These are phyloP conservation scores for Bolboschoenoplectus hybrid DNA, from an alignment of 202 grass and related monocot genomes.

Conservation along the genomic window DNA sequence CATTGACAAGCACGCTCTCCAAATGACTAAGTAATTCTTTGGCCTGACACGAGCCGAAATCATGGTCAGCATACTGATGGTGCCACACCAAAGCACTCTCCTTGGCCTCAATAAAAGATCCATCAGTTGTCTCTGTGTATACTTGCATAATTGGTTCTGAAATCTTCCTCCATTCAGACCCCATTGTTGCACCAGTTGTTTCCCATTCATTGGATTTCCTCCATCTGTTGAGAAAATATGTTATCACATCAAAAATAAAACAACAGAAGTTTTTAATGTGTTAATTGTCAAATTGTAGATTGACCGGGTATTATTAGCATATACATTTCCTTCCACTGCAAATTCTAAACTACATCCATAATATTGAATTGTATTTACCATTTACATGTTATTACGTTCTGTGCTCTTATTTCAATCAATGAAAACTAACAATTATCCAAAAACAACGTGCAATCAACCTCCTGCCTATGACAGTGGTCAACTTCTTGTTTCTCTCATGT, in stretches of 20 bases:
- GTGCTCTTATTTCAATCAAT: not conserved
- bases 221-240: constrained; percentile 61
- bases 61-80: constrained; percentile 67
- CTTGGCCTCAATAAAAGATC: constrained; percentile 64
- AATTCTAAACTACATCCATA: not conserved
- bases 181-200: constrained; percentile 43
- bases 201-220: constrained; percentile 64
- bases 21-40: constrained; percentile 73
- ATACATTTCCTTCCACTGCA: not conserved
- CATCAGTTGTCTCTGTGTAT: constrained; percentile 77
- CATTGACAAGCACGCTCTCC: constrained; percentile 67
- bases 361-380: not conserved
- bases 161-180: constrained; percentile 68
- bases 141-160: constrained; percentile 81
- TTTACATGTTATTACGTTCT: too few relatives aligned
- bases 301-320: not conserved
- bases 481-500: constrained; percentile 4
- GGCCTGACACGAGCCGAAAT: constrained; percentile 80
- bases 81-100: constrained; percentile 86
- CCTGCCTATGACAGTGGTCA: not conserved
- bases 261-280: constrained; percentile 1
- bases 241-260: not conserved
- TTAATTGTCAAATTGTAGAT: not conserved
- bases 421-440: not conserved
- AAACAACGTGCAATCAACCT: not conserved